A percentile compares a stretch with the other conserved stretches of the same genome.
phyloP scores from a whole-genome alignment of 2,329 filamentous ascomycete species.

The Malbranchea zuffiana region DNA sequence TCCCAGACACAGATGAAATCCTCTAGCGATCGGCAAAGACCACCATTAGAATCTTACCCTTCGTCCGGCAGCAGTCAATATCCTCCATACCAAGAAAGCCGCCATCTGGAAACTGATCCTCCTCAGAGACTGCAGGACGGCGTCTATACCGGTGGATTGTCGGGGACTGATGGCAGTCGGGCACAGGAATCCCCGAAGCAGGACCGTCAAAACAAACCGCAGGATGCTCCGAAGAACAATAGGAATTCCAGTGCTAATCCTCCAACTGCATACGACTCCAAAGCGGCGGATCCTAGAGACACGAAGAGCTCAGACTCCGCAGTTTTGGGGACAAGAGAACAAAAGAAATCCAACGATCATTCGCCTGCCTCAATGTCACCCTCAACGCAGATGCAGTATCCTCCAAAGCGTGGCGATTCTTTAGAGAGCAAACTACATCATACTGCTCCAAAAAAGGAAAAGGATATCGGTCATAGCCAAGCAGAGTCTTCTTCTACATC shows the following conservation, averaged over 20 bases:
- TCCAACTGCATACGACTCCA: too few species aligned
- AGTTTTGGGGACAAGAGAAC: background rate
- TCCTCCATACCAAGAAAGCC: conserved; percentile 82
- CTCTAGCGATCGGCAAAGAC: conserved; percentile 4
- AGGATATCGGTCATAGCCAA: conserved; percentile 22
- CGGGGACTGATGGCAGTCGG: conserved; percentile 1
- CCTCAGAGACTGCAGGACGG: conserved; percentile 23
- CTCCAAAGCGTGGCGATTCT: conserved; percentile 51
- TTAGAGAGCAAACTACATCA: conserved; percentile 42
- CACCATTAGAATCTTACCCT: background rate
- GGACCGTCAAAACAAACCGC: conserved; percentile 1
- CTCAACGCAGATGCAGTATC: conserved; percentile 23
- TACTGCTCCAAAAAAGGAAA: conserved; percentile 54
- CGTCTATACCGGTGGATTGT: conserved; percentile 8
- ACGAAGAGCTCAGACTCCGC: conserved; percentile 3
- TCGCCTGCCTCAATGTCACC: conserved; percentile 3
- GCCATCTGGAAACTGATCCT: conserved; percentile 44
- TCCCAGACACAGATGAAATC: conserved; percentile 1
- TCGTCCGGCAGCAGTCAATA: conserved; percentile 39
- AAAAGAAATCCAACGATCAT: conserved; percentile 9
- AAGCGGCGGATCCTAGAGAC: too few species aligned
- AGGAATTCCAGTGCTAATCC: background rate
- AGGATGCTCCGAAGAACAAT: conserved; percentile 2
- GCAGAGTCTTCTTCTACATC: conserved; percentile 4
- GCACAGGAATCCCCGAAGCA: conserved; percentile 1